Evolutionary conservation across 78 protist species (phyloP), one percentile per base, ranked within the genome.

Genomic region (Monocercomonoides exilis): DNA sequence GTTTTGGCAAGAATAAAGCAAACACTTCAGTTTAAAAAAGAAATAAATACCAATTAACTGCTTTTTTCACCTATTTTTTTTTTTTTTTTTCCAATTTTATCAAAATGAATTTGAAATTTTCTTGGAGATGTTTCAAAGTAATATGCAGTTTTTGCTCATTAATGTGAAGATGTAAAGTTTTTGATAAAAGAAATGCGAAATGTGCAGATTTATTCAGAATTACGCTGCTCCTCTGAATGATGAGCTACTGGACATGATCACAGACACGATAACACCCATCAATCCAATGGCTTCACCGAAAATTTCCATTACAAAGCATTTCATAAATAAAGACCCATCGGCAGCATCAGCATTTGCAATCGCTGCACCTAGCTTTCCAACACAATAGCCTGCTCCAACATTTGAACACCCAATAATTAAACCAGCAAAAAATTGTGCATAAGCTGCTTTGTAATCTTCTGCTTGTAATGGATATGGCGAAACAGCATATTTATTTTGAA

Each of bases 261-360:
- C 95, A 46, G 95, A 96, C 44, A 96, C 93, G 63, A 96, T 96
- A 85, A 97, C 91, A 29, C 96, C 96, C 44, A 94, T 95, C n/a
- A 96, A 91, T 33, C 98, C 98, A 0, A 96, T 90, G 32, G 98
- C 99, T 41, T 92, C 88, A 35, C 92, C 98, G 46, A 97, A 97
- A 84, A 97, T 96, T 87, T 95, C 88, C 1, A 96, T 82, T 45
- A 96, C 90, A 45, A 97, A 92, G 89, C 94, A 91, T 92, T 95
- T 96, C 44, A 98, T 98, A 86, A 98, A 98, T 38, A 97, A 91
- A 29, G 90, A 6, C 77, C 91, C 91, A 44, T 96, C 87, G 86
- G 91, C 96, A 2, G 99, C 99, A 84, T 97, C 99, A n/a, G 98
- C 97, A 2, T 97, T 90, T 6, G 98, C 99, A 79, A 96, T 93